Base-by-base conservation (phyloP, 768 basidiomycete genomes). In the Collybiopsis confluens region DNA sequence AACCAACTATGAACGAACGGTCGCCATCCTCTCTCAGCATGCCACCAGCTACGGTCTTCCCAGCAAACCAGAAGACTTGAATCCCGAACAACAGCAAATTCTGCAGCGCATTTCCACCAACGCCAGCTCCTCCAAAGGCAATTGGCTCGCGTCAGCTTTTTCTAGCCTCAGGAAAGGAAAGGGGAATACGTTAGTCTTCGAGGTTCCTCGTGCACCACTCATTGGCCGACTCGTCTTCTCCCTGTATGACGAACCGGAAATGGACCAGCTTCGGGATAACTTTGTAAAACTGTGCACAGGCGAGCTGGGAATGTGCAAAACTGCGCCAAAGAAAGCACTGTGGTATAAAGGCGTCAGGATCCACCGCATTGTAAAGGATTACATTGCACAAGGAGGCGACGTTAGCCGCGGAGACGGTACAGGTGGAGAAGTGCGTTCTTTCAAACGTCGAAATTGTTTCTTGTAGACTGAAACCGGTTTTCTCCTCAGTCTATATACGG, bases 311-410 rank as follows among this genome's bases (percentile, higher is more conserved):
- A 48, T 48, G 47, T 48, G 47, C 35, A 48, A 48, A 21, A 48
- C 33, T 24, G 47, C 47, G 4, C 23, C 47, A 0, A 48, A 37
- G 26, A 48, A 48, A 21, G 7, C 47, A 11, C 23, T 48, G 7
- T 48, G 47, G 47, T 48, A 48, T n/a, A 48, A 48, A 18, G 47
- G 47, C 4, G 47, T 48, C 23, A 35, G 47, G 47, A 48, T 48
- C 10, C 47, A 48, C 33, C 35, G 47, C 4, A 48, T 48, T 7
- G 47, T 48, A 21, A 48, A 48, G 35, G 47, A 48, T 21, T 48
- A 48, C 21, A 48, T 48, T 37, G 47, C 47, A 33, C 47, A 48
- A 24, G 47, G 47, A 13, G 47, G 47, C 18, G 47, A 48, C 37
- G 21, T 48, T 35, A 48, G 33, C 7, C 47, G 47, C 23, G 47